A percentile compares a stretch with the other conserved stretches of the same genome.
Evolutionary conservation across 108 stramenopile species (phyloP).

Genomic region (Asterionellopsis glacialis): DNA sequence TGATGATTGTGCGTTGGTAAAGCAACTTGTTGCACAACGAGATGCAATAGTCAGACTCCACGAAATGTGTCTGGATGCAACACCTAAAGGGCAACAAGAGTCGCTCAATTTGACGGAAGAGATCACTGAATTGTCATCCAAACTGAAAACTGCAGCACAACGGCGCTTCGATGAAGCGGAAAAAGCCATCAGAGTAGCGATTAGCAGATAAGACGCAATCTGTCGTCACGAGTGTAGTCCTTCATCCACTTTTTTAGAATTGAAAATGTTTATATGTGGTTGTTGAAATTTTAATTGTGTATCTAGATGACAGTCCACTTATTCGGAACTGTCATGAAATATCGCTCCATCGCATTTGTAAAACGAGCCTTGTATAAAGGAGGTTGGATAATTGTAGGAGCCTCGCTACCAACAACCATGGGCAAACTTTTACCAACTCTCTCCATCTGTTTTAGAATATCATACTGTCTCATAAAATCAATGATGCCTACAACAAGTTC

Average conservation of each 20-base stretch:
- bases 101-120: neutral
- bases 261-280: too few species aligned
- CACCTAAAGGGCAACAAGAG: neutral
- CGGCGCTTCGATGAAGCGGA: neutral
- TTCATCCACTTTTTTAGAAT: too few species aligned
- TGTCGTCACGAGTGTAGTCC: too few species aligned
- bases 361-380: constrained; percentile 93
- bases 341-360: constrained; percentile 93
- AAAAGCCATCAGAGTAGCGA: neutral
- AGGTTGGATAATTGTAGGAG: constrained; percentile 98
- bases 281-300: too few species aligned
- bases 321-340: constrained; percentile 95
- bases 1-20: neutral
- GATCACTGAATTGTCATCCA: neutral
- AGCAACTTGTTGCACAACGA: neutral
- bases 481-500: constrained; percentile 97
- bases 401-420: constrained; percentile 95
- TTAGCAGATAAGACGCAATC: too few species aligned
- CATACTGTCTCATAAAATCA: constrained; percentile 98
- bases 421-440: constrained; percentile 92
- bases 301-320: constrained; percentile 88
- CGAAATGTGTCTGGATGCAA: neutral
- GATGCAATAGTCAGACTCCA: constrained; percentile 1
- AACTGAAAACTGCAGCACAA: neutral
- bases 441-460: constrained; percentile 97